Evolutionary conservation across 257 asterid genomes (phyloP).

Genomic region (Solanum tarijense): DNA sequence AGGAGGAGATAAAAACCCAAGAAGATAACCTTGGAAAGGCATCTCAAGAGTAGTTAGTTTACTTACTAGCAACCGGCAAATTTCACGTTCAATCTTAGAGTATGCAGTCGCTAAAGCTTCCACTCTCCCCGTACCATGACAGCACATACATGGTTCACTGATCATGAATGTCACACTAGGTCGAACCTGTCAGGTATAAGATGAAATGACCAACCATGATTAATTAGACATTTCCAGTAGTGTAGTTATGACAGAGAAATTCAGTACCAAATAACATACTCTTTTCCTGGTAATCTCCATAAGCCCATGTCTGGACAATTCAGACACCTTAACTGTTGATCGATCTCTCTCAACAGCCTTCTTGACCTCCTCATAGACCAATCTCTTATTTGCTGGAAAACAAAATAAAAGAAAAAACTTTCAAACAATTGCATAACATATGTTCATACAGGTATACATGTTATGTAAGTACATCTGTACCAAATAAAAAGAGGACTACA

Average conservation of each 20-base stretch:
- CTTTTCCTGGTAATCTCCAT: constrained; percentile 97
- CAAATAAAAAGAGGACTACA: background rate
- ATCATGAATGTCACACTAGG: constrained; percentile 96
- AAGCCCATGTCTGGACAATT: constrained; percentile 83
- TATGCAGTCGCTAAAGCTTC: constrained; percentile 89
- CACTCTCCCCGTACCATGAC: constrained; percentile 93
- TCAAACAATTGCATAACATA: background rate
- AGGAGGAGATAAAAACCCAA: background rate
- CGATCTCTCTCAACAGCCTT: constrained; percentile 85
- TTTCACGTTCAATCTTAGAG: constrained; percentile 90
- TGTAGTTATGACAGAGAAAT: background rate
- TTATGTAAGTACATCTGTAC: background rate
- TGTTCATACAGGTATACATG: background rate
- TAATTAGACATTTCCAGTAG: background rate
- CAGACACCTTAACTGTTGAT: constrained; percentile 83
- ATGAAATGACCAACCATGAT: background rate
- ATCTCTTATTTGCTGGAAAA: constrained; percentile 75
- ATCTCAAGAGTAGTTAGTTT: background rate
- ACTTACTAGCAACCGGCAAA: constrained; percentile 51
- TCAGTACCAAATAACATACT: constrained; percentile 29
- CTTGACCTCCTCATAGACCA: constrained; percentile 81
- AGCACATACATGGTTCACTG: constrained; percentile 90
- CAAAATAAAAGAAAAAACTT: background rate
- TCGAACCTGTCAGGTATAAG: constrained; percentile 58
- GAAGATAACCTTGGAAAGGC: background rate